Evolutionary conservation across 129 eudicot species (phyloP).

Genomic region (Chrysanthemum lavandulifolium): DNA sequence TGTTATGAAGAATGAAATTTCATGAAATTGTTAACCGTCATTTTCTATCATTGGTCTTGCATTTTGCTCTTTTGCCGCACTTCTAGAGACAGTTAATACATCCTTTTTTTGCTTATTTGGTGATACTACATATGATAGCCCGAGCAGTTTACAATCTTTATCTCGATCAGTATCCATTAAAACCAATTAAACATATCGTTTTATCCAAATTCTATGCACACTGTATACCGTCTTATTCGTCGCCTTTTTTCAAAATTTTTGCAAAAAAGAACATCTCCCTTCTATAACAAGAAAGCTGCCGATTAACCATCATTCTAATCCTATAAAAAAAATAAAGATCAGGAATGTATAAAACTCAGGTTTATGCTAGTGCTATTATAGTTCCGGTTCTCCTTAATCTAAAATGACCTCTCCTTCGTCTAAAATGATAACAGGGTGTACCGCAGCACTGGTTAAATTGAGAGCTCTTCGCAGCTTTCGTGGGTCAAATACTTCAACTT

Average conservation of each 20-base stretch:
- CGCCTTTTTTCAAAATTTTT: not conserved
- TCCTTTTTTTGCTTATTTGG: not conserved
- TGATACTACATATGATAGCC: not conserved
- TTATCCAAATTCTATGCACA: conserved; percentile 23
- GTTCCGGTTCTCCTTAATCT: conserved; percentile 38
- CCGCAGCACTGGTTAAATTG: conserved; percentile 69
- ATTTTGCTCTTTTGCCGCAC: not conserved
- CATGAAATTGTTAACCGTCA: not conserved
- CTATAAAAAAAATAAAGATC: conserved; percentile 31
- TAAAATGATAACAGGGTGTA: conserved; percentile 64
- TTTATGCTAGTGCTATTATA: conserved; percentile 22
- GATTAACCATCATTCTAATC: conserved; percentile 14
- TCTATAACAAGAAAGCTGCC: conserved; percentile 27
- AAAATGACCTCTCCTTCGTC: conserved; percentile 32
- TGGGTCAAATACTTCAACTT: conserved; percentile 79
- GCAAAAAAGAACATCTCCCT: conserved; percentile 4
- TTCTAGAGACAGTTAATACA: not conserved
- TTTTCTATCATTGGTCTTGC: not conserved
- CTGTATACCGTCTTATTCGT: conserved; percentile 12
- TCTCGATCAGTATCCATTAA: conserved; percentile 1
- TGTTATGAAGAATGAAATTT: not conserved
- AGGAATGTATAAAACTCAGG: conserved; percentile 14
- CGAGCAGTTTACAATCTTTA: conserved; percentile 5
- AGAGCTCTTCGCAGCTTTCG: conserved; percentile 79
- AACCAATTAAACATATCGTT: not conserved